Evolutionary conservation across 805 yeast species (phyloP).

Genomic region (Schizosaccharomyces cryophilus): DNA sequence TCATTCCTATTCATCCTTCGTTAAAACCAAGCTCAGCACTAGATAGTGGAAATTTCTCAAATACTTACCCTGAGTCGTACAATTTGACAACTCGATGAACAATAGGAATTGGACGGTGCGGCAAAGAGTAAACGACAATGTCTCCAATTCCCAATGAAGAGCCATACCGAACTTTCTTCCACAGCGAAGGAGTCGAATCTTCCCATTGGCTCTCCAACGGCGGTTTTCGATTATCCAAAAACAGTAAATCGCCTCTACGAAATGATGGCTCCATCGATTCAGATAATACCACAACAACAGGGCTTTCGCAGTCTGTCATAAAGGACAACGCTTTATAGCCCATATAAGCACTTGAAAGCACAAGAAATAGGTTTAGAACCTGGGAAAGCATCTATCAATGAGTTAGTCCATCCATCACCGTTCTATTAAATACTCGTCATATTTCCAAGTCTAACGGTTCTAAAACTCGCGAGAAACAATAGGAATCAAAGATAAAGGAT

Average conservation of each 20-base stretch:
- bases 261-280: constrained; percentile 99
- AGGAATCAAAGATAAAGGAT: too few species aligned
- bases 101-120: constrained; percentile 67
- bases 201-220: neutral
- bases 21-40: neutral
- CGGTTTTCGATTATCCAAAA: constrained; percentile 54
- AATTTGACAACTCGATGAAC: constrained; percentile 85
- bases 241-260: constrained; percentile 85
- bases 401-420: too few species aligned
- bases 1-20: constrained; percentile 19
- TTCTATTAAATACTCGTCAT: too few species aligned
- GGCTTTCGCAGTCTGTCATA: constrained; percentile 62
- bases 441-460: too few species aligned
- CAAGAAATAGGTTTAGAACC: constrained; percentile 47
- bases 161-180: constrained; percentile 13
- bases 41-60: constrained; percentile 7
- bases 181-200: neutral
- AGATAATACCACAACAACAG: constrained; percentile 85
- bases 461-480: too few species aligned
- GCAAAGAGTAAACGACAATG: constrained; percentile 72
- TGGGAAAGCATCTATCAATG: constrained; percentile 19
- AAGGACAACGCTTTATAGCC: constrained; percentile 69
- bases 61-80: constrained; percentile 25
- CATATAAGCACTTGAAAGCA: constrained; percentile 70
- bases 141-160: constrained; percentile 54